Evolutionary conservation across 2,329 filamentous ascomycete genomes (phyloP), one percentile per base, ranked within the genome.

Genomic region (Xylaria sp.): DNA sequence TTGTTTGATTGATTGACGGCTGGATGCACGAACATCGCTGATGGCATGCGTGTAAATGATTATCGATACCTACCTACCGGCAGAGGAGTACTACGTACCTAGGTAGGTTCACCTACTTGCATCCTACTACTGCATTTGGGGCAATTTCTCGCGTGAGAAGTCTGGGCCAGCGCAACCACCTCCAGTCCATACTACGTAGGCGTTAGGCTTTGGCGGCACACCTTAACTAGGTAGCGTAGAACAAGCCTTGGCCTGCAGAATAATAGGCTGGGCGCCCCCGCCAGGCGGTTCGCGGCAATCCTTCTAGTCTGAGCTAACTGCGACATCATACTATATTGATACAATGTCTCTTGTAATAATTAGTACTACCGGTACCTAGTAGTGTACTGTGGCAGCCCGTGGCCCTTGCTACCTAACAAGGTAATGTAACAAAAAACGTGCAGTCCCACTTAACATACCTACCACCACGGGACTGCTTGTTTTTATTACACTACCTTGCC

Each of bases 61-160:
- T 55, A 37, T 55, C 52, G 28, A 55, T 25, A 25, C 23, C 23
- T 25, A 25, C 23, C 1, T 55, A 34, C 28, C 12, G 37, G 15
- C 15, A 7, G 37, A 44, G 37, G 32, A 23, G n/a, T 34, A 55
- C 51, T 34, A 6, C n/a, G 50, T 52, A 52, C 5, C 12, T 32
- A 32, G 25, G 12, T 25, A 28, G 48, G 20, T n/a, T n/a, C n/a
- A 9, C n/a, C 9, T 48, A 48, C 46, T 8, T 13, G 18, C 13
- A 57, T n/a, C 15, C 23, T 25, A 71, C 68, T 60, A 37, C 61
- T 64, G 71, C 64, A 65, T 74, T 73, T 74, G 67, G 74, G 75
- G 75, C 74, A 76, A 74, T 75, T 74, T 73, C 74, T 75, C 74
- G 75, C 74, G 74, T 75, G 74, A 63, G 57, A 48, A 44, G 28